Evolutionary conservation across 228 moss, liverwort and hornwort genomes (phyloP), one percentile per base, ranked within the genome.

Genomic region (Sphagnum magellanicum): DNA sequence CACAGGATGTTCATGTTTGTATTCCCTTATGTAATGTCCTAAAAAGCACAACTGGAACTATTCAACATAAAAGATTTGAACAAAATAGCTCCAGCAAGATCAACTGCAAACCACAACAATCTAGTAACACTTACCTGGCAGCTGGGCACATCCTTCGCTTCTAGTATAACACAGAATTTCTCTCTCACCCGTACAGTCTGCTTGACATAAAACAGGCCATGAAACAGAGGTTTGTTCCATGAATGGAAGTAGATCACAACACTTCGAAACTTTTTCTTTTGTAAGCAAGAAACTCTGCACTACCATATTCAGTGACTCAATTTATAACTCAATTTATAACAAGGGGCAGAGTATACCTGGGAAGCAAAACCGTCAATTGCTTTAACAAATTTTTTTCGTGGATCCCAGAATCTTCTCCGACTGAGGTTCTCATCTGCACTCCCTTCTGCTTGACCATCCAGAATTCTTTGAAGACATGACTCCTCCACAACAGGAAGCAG

Each of bases 401-500:
- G 10, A 48, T 73, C 57, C 53, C 51, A 48, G 68, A 69, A 59
- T 66, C 77, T 51, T 78, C 68, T 46, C 16, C 3, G 32, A 32
- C 32, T 32, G 55, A 55, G 8, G 8, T 55, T 8, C 55, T 55
- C 12, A 55, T 55, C 12, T 55, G 55, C 50, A 61, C 68, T 74
- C 9, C 46, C 64, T 61, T 74, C 76, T 49, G 73, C 78, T 48
- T 68, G 68, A 51, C 49, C 5, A 57, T 77, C 71, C 46, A 65
- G 61, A 48, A 68, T 79, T 67, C 49, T 79, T 14, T 73, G 67
- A 64, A 63, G 62, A 49, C 64, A 64, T 50, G 16, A 79, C 16
- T 78, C 76, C 50, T 78, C 83, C 59, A 86, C 87, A 85, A 87
- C 87, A 65, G 94, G 94, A 57, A 94, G 75, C 63, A 94, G 81